Evolutionary conservation across 2,329 filamentous ascomycete genomes (phyloP).

Genomic region (Epichloe sibirici): DNA sequence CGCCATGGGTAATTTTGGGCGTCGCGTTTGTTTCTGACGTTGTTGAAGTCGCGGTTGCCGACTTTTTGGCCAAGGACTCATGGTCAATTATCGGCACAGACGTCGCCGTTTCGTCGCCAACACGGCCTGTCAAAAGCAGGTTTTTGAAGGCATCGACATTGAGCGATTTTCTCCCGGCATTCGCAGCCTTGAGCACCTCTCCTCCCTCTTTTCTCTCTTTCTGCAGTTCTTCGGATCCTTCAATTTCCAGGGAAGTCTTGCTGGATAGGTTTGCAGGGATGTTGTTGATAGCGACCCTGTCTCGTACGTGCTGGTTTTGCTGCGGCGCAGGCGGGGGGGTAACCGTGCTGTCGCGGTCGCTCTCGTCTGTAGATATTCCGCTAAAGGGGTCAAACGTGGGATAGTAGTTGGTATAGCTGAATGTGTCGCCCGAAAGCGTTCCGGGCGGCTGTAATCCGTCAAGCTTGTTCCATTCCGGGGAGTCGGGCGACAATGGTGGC

Average conservation of each 20-base stretch:
- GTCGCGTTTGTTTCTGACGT: background rate
- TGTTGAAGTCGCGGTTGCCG: background rate
- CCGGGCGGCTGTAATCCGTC: conserved; percentile 18
- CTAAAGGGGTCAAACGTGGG: conserved; percentile 19
- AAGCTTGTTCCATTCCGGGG: conserved; percentile 22
- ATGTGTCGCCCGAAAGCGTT: conserved; percentile 13
- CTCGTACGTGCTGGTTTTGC: background rate
- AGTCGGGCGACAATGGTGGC: conserved; percentile 47
- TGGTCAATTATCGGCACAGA: background rate
- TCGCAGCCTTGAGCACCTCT: conserved; percentile 19
- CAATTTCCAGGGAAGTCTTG: conserved; percentile 40
- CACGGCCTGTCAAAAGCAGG: conserved; percentile 61
- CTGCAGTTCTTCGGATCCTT: conserved; percentile 23
- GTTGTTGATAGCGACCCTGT: background rate
- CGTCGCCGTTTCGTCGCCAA: conserved; percentile 19
- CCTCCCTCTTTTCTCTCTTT: conserved; percentile 19
- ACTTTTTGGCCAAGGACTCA: background rate
- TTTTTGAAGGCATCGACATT: conserved; percentile 71
- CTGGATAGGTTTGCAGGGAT: conserved; percentile 35
- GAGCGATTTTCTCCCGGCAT: conserved; percentile 34
- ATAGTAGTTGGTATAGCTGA: conserved; percentile 8
- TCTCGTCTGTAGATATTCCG: conserved; percentile 16
- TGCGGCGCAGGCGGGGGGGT: conserved; percentile 12
- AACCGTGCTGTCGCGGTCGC: conserved; percentile 15
- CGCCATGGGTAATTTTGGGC: background rate